These are phyloP conservation scores for Globisporangium nagaii DNA, from an alignment of 352 stramenopile genomes.

Conservation along the genomic window DNA sequence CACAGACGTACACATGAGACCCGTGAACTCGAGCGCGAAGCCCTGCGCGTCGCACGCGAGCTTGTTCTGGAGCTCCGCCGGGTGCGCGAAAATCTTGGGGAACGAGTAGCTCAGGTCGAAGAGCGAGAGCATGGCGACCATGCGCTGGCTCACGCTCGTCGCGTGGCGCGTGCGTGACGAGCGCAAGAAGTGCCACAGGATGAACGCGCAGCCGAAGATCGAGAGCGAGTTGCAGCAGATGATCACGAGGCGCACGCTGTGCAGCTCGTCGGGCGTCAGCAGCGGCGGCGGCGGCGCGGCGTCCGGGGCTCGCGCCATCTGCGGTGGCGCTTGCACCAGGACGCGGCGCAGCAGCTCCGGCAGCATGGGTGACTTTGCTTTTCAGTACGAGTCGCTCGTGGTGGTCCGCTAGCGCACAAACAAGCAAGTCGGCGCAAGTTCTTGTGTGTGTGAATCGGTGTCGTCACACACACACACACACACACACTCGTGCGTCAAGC, in stretches of 20 bases:
- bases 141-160: slow-evolving; percentile 56
- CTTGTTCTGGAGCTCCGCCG: slow-evolving; percentile 9
- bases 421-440: neutral
- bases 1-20: slow-evolving; percentile 57
- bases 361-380: neutral
- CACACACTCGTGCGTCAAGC: too few species aligned
- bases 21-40: slow-evolving; percentile 43
- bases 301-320: neutral
- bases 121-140: slow-evolving; percentile 67
- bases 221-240: slow-evolving; percentile 33
- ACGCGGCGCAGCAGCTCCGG: slow-evolving; percentile 9
- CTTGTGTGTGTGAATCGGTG: neutral
- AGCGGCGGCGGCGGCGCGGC: neutral
- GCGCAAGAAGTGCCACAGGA: slow-evolving; percentile 39
- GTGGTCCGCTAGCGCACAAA: neutral
- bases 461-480: neutral
- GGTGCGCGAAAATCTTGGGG: slow-evolving; percentile 46
- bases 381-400: neutral
- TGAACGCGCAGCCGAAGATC: slow-evolving; percentile 39
- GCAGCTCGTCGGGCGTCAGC: slow-evolving; percentile 23
- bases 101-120: slow-evolving; percentile 45
- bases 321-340: neutral
- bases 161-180: slow-evolving; percentile 15
- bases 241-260: slow-evolving; percentile 29
- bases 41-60: slow-evolving; percentile 44